Evolutionary conservation across 2,329 filamentous ascomycete species (phyloP).

Genomic region (Verticillium dahliae): DNA sequence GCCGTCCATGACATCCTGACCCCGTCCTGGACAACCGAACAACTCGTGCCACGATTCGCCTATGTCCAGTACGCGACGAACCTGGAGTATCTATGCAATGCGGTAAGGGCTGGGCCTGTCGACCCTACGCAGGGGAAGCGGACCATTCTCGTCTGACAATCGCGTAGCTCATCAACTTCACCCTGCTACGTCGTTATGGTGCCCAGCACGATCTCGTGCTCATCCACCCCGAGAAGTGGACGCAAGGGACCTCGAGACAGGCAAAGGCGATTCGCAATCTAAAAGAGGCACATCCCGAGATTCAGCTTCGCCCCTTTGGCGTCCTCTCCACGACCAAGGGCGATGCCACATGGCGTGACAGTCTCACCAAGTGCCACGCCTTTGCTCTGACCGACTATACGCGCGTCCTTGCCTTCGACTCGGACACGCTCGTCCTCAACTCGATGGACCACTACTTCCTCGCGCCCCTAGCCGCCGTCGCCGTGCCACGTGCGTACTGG

Average conservation of each 20-base stretch:
- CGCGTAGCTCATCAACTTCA: conserved; percentile 37
- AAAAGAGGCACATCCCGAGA: background rate
- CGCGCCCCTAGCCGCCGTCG: conserved; percentile 51
- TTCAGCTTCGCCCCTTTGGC: conserved; percentile 5
- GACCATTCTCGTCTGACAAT: background rate
- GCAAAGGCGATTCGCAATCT: conserved; percentile 3
- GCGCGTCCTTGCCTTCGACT: conserved; percentile 45
- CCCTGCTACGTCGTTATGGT: conserved; percentile 31
- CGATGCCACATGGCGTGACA: conserved; percentile 51
- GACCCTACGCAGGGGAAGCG: background rate
- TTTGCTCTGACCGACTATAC: conserved; percentile 60
- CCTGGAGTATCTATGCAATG: conserved; percentile 41
- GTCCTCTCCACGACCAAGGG: conserved; percentile 7
- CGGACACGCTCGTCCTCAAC: conserved; percentile 56
- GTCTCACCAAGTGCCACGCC: conserved; percentile 61
- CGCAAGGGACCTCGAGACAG: conserved; percentile 1
- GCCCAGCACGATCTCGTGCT: conserved; percentile 37
- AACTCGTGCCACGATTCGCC: conserved; percentile 25
- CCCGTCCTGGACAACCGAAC: background rate
- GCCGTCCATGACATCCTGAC: background rate
- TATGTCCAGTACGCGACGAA: conserved; percentile 44
- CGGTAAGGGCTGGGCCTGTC: conserved; percentile 10
- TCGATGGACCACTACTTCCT: conserved; percentile 67
- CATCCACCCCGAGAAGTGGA: conserved; percentile 31
- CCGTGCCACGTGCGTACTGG: conserved; percentile 71